phyloP scores from a whole-genome alignment of 1,139 yeast genomes.

The Kurtzmaniella quercitrusa region DNA sequence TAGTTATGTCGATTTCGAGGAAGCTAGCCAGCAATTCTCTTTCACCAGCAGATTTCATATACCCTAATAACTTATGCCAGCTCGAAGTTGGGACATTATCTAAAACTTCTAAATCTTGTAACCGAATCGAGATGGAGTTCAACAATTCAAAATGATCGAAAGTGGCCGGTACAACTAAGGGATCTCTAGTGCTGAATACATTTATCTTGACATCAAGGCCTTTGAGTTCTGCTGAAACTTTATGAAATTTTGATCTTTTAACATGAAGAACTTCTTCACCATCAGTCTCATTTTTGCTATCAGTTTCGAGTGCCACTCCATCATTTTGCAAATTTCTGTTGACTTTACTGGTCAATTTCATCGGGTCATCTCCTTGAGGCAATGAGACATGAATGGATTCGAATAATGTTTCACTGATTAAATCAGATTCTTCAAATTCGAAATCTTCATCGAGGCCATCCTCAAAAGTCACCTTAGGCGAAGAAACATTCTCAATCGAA shows the following conservation, averaged over 20 bases:
- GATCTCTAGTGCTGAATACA: slow-evolving; percentile 47
- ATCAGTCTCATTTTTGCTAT: slow-evolving; percentile 13
- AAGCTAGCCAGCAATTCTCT: slow-evolving; percentile 68
- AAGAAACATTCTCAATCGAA: not conserved
- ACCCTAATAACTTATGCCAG: slow-evolving; percentile 82
- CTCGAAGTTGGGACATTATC: slow-evolving; percentile 87
- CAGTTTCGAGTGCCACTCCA: slow-evolving; percentile 9
- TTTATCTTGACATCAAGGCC: slow-evolving; percentile 46
- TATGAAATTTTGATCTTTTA: slow-evolving; percentile 62
- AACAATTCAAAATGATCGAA: slow-evolving; percentile 34
- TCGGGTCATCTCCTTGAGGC: slow-evolving; percentile 48
- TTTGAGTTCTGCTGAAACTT: slow-evolving; percentile 54
- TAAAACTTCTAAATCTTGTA: slow-evolving; percentile 55
- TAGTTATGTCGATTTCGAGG: slow-evolving; percentile 50
- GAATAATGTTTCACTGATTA: slow-evolving; percentile 63
- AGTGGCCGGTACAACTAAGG: slow-evolving; percentile 24
- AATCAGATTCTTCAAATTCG: slow-evolving; percentile 9
- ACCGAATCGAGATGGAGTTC: slow-evolving; percentile 38
- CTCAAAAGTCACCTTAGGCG: not conserved
- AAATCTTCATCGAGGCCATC: slow-evolving; percentile 5
- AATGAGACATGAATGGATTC: slow-evolving; percentile 69
- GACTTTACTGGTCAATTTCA: slow-evolving; percentile 47
- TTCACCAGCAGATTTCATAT: slow-evolving; percentile 63
- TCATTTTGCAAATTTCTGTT: slow-evolving; percentile 41
- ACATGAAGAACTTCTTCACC: slow-evolving; percentile 48